Evolutionary conservation across 2,329 filamentous ascomycete genomes (phyloP).

Genomic region (Curvularia lunata): DNA sequence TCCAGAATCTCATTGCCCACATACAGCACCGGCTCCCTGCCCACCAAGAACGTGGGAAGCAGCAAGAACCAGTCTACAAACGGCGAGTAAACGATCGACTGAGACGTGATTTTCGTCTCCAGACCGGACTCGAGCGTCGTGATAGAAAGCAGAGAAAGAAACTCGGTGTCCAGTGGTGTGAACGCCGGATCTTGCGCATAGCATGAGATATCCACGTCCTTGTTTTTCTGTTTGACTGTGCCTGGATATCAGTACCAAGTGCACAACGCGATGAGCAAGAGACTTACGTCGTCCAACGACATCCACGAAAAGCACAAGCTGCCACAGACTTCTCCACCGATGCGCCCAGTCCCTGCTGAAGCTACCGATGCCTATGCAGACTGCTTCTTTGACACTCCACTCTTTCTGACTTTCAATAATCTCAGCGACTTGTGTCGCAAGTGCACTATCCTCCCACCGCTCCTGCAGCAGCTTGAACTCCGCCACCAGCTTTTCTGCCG

Average conservation of each 20-base stretch:
- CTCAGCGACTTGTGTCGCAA: slow-evolving; percentile 29
- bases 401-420: slow-evolving; percentile 5
- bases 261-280: not conserved
- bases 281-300: slow-evolving; percentile 26
- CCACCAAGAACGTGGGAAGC: slow-evolving; percentile 38
- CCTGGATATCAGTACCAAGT: not conserved
- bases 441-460: slow-evolving; percentile 33
- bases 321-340: slow-evolving; percentile 45
- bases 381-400: slow-evolving; percentile 25
- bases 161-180: slow-evolving; percentile 38
- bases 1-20: slow-evolving; percentile 47
- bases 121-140: slow-evolving; percentile 20
- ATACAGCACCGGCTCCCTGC: slow-evolving; percentile 41
- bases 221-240: slow-evolving; percentile 1
- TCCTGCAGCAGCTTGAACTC: slow-evolving; percentile 33
- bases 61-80: slow-evolving; percentile 49
- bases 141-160: slow-evolving; percentile 36
- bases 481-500: slow-evolving; percentile 28
- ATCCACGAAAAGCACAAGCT: slow-evolving; percentile 45
- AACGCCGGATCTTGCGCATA: slow-evolving; percentile 49
- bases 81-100: slow-evolving; percentile 44
- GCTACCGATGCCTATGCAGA: slow-evolving; percentile 48
- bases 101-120: slow-evolving; percentile 27
- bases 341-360: slow-evolving; percentile 47
- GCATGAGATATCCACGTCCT: slow-evolving; percentile 16